Evolutionary conservation across 371 early-diverging fungal genomes (phyloP), one percentile per base, ranked within the genome.

Genomic region (Mortierella sp.): DNA sequence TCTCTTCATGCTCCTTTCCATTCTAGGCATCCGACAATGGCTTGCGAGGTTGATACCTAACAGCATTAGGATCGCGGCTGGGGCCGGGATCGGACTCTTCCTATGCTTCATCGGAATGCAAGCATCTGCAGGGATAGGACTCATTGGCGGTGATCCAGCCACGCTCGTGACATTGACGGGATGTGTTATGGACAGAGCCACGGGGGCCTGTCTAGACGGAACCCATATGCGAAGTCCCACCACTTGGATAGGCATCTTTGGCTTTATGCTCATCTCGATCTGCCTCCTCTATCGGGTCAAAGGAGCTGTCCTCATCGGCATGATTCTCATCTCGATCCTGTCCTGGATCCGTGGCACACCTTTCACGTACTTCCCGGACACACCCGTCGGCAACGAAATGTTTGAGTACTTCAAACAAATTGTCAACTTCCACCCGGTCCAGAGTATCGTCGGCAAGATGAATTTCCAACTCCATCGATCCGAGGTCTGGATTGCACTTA

Each of bases 1-100:
- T 31, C 83, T 93, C 43, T 94, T 93, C 58, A 75, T 92, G 50
- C 53, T 87, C 4, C 82, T 94, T 7, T 87, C 93, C 3, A 75
- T 92, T 24, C 69, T 93, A 26, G 93, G 93, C 52, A 80, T 93
- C 23, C 92, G 94, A 32, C 93, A 93, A 72, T 88, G 88, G 87
- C 82, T 93, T 43, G 92, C 92, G 12, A 83, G 88, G 28, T 67
- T 89, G 54, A 89, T 93, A 26, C 93, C 93, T 4, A 82, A 83
- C 72, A 83, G 86, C 54, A 86, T 93, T 58, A 93, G 90, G 67
- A 81, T 89, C 12, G 92, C 92, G 11, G 88, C 89, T 57, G 89
- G 90, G 6, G 86, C 89, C 34, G 94, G 94, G 43, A 93, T 93
- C 60, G 94, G 94, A 7, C 66, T 93, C 0, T 92, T 89, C 56